Evolutionary conservation across 441 rosid genomes (phyloP).

Genomic region (Jatropha multifida): DNA sequence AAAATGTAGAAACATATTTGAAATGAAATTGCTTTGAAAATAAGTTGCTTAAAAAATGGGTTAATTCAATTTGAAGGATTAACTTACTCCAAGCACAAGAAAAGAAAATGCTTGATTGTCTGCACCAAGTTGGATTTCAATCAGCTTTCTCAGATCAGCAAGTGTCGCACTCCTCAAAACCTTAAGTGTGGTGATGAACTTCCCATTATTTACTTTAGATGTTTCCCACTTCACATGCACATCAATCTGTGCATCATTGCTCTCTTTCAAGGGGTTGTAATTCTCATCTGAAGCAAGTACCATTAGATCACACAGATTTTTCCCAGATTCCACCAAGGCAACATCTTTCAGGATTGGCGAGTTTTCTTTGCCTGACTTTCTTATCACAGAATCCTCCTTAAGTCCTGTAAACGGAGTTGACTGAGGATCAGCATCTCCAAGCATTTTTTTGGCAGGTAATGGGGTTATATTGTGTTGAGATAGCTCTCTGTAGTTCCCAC

Average conservation of each 20-base stretch:
- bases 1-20: background rate
- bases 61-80: background rate
- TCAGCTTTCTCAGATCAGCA: conserved; percentile 70
- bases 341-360: conserved; percentile 14
- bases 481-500: conserved; percentile 89
- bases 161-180: conserved; percentile 55
- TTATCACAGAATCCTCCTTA: conserved; percentile 15
- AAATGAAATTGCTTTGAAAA: background rate
- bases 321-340: conserved; percentile 11
- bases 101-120: conserved; percentile 55
- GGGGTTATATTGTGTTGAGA: conserved; percentile 56
- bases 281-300: conserved; percentile 54
- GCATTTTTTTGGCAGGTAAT: conserved; percentile 23
- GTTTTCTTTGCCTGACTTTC: conserved; percentile 25
- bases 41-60: background rate
- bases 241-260: conserved; percentile 38
- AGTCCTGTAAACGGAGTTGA: conserved; percentile 15
- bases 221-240: conserved; percentile 71
- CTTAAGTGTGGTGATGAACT: conserved; percentile 52
- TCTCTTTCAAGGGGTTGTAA: conserved; percentile 32
- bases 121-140: conserved; percentile 61
- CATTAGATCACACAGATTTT: conserved; percentile 20
- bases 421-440: conserved; percentile 34
- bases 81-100: conserved; percentile 57
- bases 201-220: conserved; percentile 47